Percentiles rank a stretch among this genome's conserved stretches.
These are phyloP conservation scores for Hypoxylon sp. DNA, from an alignment of 2,329 filamentous ascomycete species.

Conservation along the genomic window DNA sequence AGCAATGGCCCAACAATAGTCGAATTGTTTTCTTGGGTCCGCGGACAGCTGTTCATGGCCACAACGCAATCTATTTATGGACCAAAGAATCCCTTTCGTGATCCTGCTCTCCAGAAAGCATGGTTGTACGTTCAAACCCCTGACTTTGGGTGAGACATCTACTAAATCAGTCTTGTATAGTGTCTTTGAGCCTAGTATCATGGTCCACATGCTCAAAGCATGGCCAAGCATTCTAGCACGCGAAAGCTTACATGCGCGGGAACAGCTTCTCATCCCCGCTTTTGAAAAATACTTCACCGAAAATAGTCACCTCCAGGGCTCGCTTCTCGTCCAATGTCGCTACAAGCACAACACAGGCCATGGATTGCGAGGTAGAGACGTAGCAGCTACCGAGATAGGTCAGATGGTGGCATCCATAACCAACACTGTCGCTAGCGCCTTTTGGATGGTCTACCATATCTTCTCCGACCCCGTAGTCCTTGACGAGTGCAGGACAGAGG, in stretches of 20 bases:
- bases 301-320: slow-evolving; percentile 19
- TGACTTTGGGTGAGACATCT: too few species aligned
- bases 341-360: slow-evolving; percentile 21
- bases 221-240: too few species aligned
- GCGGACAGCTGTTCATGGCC: slow-evolving; percentile 32
- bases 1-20: background rate
- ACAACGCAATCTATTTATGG: slow-evolving; percentile 40
- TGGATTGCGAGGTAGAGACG: slow-evolving; percentile 11
- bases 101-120: slow-evolving; percentile 31
- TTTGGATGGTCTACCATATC: slow-evolving; percentile 41
- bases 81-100: slow-evolving; percentile 38
- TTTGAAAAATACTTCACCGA: slow-evolving; percentile 30
- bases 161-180: too few species aligned
- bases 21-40: slow-evolving; percentile 34
- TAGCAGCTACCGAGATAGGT: slow-evolving; percentile 17
- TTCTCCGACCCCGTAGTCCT: slow-evolving; percentile 48
- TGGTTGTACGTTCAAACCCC: slow-evolving; percentile 32
- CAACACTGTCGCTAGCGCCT: slow-evolving; percentile 28
- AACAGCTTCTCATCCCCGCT: slow-evolving; percentile 9
- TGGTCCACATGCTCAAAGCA: too few species aligned
- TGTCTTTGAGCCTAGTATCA: too few species aligned
- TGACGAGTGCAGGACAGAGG: slow-evolving; percentile 31
- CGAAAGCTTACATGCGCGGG: too few species aligned
- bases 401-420: slow-evolving; percentile 19
- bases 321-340: slow-evolving; percentile 28